These are phyloP conservation scores for Cicer arietinum DNA, from an alignment of 306 rosid genomes.

Conservation along the genomic window DNA sequence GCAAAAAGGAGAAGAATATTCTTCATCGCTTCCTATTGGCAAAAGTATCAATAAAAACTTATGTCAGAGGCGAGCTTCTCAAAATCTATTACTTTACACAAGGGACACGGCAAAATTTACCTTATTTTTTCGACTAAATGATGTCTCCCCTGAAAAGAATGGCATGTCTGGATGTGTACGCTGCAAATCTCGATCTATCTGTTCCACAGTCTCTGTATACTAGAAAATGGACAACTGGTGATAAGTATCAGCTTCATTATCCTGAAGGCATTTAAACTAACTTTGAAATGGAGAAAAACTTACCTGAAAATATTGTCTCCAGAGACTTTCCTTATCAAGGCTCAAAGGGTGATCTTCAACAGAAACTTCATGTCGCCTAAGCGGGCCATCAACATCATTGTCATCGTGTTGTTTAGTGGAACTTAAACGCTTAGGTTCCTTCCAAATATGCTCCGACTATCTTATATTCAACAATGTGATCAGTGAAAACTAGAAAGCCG, in stretches of 20 bases:
- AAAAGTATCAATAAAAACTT: slow-evolving; percentile 33
- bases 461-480: slow-evolving; percentile 61
- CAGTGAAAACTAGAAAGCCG: slow-evolving; percentile 45
- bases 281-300: slow-evolving; percentile 45
- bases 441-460: slow-evolving; percentile 69
- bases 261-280: slow-evolving; percentile 15
- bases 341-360: slow-evolving; percentile 85
- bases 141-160: slow-evolving; percentile 74
- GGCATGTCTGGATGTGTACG: slow-evolving; percentile 82
- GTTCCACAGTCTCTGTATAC: slow-evolving; percentile 74
- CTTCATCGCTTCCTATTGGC: slow-evolving; percentile 80
- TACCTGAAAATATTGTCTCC: slow-evolving; percentile 76
- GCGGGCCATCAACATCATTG: slow-evolving; percentile 59
- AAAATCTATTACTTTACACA: slow-evolving; percentile 3
- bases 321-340: slow-evolving; percentile 69
- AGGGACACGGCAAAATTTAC: slow-evolving; percentile 46
- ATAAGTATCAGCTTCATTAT: slow-evolving; percentile 26
- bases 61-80: not conserved
- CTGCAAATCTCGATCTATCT: slow-evolving; percentile 81
- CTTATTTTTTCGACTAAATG: slow-evolving; percentile 66
- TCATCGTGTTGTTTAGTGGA: slow-evolving; percentile 48
- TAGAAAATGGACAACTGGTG: slow-evolving; percentile 44
- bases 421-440: slow-evolving; percentile 48
- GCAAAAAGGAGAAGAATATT: slow-evolving; percentile 78
- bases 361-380: slow-evolving; percentile 64